These are phyloP conservation scores for Corymbia citriodora DNA, from an alignment of 441 rosid species.

Conservation along the genomic window DNA sequence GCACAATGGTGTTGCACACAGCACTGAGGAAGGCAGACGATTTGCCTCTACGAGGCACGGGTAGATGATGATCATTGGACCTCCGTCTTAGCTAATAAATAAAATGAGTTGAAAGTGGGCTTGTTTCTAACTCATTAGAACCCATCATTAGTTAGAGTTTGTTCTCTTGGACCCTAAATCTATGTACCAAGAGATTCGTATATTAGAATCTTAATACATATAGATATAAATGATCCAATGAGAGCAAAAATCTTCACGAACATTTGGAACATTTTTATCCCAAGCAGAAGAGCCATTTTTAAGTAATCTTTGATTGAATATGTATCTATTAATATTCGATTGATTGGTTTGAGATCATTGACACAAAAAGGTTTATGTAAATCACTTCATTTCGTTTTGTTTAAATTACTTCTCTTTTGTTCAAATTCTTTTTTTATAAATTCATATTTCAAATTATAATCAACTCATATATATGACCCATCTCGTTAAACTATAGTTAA, in stretches of 20 bases:
- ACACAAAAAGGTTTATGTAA: neutral
- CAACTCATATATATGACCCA: neutral
- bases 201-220: neutral
- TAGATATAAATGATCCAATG: neutral
- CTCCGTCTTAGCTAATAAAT: neutral
- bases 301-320: too few species aligned
- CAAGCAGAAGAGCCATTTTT: fast-evolving
- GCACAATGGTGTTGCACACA: slow-evolving; percentile 32
- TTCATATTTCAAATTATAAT: neutral
- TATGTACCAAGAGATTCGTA: too few species aligned
- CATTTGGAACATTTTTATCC: too few species aligned
- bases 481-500: neutral
- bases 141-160: neutral
- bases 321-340: too few species aligned
- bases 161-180: neutral
- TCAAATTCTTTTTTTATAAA: neutral
- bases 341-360: neutral
- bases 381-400: neutral
- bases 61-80: neutral
- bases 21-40: slow-evolving; percentile 46
- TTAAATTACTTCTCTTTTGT: neutral
- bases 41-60: slow-evolving; percentile 1
- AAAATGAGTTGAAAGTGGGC: neutral
- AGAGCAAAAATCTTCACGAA: too few species aligned
- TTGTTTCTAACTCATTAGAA: neutral